These are phyloP conservation scores for Cubamyces sp. DNA, from an alignment of 768 basidiomycete genomes.

Conservation along the genomic window DNA sequence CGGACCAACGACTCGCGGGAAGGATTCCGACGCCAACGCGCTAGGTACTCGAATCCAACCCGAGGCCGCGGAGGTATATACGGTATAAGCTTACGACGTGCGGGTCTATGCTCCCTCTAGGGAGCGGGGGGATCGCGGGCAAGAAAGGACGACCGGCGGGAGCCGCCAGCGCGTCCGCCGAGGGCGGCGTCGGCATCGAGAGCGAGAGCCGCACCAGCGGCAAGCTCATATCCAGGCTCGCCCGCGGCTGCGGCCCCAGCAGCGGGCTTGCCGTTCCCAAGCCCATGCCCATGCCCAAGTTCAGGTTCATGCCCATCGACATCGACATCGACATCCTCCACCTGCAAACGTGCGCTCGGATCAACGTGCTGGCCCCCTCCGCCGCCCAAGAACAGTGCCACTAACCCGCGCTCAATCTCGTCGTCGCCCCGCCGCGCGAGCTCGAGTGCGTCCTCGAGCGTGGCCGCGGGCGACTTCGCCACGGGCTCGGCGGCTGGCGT, in stretches of 20 bases:
- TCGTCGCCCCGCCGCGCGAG: slow-evolving; percentile 17
- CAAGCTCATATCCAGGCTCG: no score
- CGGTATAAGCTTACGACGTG: slow-evolving; percentile 24
- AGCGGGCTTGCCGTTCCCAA: background rate
- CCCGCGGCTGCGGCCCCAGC: no score
- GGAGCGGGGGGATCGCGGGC: slow-evolving; percentile 12
- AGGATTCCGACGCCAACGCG: background rate
- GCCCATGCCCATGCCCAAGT: background rate
- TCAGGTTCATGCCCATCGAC: background rate
- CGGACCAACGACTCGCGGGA: no score
- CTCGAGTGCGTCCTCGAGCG: slow-evolving; percentile 21
- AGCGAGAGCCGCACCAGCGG: background rate
- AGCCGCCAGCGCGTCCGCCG: background rate
- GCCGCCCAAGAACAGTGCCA: slow-evolving; percentile 29
- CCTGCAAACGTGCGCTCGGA: slow-evolving; percentile 13
- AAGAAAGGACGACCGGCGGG: slow-evolving; percentile 2
- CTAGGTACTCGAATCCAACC: slow-evolving; percentile 18
- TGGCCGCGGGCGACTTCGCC: background rate
- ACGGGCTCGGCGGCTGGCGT: background rate
- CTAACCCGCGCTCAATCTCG: slow-evolving; percentile 29
- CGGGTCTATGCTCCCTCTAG: slow-evolving; percentile 22
- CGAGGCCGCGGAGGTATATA: slow-evolving; percentile 24
- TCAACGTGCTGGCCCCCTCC: slow-evolving; percentile 16
- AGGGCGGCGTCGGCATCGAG: slow-evolving; percentile 1
- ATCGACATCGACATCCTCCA: slow-evolving; percentile 1